phyloP scores from a whole-genome alignment of 148 eudicot species.

The Persicaria maculosa region DNA sequence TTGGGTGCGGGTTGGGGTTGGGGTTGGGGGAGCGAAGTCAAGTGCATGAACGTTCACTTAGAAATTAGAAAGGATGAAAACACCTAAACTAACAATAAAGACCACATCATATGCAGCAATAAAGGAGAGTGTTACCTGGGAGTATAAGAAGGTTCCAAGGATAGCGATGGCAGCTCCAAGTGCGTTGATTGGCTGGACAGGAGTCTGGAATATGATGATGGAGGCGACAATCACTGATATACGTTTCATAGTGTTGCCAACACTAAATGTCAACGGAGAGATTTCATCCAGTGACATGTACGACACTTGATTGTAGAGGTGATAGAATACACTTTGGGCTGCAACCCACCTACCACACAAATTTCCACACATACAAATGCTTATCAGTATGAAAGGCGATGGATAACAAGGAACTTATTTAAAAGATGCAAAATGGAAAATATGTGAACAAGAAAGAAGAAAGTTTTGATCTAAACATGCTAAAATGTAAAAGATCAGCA shows the following conservation, averaged over 20 bases:
- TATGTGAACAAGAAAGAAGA: neutral
- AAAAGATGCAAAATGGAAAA: neutral
- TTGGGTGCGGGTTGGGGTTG: no score
- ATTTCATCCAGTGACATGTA: constrained; percentile 37
- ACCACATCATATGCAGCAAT: neutral
- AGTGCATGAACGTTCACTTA: neutral
- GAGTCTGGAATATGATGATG: constrained; percentile 34
- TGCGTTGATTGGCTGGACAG: constrained; percentile 35
- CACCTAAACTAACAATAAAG: neutral
- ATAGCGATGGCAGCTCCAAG: constrained; percentile 41
- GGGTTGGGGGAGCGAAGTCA: neutral
- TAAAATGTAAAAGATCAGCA: neutral
- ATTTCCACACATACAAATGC: neutral
- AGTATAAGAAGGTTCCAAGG: constrained; percentile 41
- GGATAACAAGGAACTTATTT: neutral
- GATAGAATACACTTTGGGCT: constrained; percentile 39
- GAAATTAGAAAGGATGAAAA: neutral
- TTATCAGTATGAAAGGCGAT: constrained; percentile 7
- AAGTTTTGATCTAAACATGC: neutral
- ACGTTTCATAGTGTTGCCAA: constrained; percentile 42
- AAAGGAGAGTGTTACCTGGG: constrained; percentile 23
- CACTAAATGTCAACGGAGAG: constrained; percentile 38
- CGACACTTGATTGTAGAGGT: constrained; percentile 40
- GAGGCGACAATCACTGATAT: constrained; percentile 40
- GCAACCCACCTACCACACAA: constrained; percentile 31